These are phyloP conservation scores for Camelina laxa DNA, from an alignment of 345 rosid species.

Conservation along the genomic window DNA sequence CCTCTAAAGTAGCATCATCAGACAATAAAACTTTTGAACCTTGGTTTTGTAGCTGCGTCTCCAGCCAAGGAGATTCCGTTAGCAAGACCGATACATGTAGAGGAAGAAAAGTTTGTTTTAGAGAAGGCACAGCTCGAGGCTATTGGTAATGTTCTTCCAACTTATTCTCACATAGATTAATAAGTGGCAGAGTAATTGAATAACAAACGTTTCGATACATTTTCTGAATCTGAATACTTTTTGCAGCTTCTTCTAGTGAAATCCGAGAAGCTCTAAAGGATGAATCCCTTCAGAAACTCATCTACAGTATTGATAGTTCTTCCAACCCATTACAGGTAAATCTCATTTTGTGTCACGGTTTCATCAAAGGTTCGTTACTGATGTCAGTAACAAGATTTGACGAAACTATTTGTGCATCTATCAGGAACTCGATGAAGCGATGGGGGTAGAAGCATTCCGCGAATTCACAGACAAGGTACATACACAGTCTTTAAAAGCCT, in stretches of 20 bases:
- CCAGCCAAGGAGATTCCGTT: slow-evolving; percentile 28
- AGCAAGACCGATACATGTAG: slow-evolving; percentile 56
- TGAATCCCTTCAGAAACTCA: slow-evolving; percentile 43
- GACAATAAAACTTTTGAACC: neutral
- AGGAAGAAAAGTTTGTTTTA: slow-evolving; percentile 51
- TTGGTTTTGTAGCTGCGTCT: slow-evolving; percentile 43
- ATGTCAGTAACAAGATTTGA: neutral
- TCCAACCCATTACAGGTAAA: slow-evolving; percentile 30
- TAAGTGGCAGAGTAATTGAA: no score
- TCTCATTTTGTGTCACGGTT: slow-evolving; percentile 4
- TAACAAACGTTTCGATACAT: neutral
- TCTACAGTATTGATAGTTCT: slow-evolving; percentile 39
- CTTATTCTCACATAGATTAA: neutral
- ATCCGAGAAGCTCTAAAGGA: slow-evolving; percentile 43
- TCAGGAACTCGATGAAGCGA: slow-evolving; percentile 44
- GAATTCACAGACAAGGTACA: slow-evolving; percentile 40
- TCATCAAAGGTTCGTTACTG: neutral
- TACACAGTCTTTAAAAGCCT: neutral
- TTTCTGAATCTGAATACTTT: slow-evolving; percentile 9
- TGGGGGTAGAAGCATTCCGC: slow-evolving; percentile 42
- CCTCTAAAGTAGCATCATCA: slow-evolving; percentile 15
- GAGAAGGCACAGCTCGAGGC: slow-evolving; percentile 58
- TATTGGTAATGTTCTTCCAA: slow-evolving; percentile 53
- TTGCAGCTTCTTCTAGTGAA: slow-evolving; percentile 45
- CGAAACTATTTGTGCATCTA: slow-evolving; percentile 8